phyloP scores from a whole-genome alignment of 2,329 filamentous ascomycete species.

The Neofusicoccum cordaticola region DNA sequence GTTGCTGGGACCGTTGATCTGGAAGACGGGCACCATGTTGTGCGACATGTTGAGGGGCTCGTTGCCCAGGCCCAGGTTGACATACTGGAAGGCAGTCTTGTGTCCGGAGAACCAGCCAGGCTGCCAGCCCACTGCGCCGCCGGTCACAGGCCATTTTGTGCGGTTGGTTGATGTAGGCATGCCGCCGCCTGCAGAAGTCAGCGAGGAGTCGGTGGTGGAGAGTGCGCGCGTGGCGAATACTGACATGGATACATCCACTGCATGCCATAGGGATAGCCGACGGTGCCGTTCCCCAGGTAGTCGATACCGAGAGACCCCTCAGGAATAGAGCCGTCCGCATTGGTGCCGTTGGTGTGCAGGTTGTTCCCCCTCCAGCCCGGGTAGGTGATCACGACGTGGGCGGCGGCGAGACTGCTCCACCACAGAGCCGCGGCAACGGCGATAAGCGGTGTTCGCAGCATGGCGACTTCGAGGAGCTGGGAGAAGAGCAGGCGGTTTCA shows the following conservation, averaged over 20 bases:
- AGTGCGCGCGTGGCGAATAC: conserved; percentile 34
- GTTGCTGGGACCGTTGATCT: conserved; percentile 78
- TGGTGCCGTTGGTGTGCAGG: conserved; percentile 69
- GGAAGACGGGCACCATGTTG: conserved; percentile 75
- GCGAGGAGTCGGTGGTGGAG: background rate
- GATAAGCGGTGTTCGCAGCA: background rate
- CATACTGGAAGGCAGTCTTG: conserved; percentile 74
- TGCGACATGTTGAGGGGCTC: conserved; percentile 85
- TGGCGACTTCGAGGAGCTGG: background rate
- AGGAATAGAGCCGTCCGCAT: conserved; percentile 38
- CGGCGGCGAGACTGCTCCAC: conserved; percentile 48
- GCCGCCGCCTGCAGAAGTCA: conserved; percentile 67
- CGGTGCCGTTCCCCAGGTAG: conserved; percentile 36
- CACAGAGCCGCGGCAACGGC: conserved; percentile 13
- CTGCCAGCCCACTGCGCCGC: conserved; percentile 85
- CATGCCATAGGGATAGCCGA: conserved; percentile 77
- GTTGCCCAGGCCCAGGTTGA: conserved; percentile 85
- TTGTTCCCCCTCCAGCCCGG: conserved; percentile 87
- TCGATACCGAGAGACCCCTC: conserved; percentile 46
- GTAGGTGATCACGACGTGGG: conserved; percentile 83
- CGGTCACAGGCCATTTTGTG: conserved; percentile 84
- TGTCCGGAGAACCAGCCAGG: conserved; percentile 97
- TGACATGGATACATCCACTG: conserved; percentile 94
- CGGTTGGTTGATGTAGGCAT: conserved; percentile 74
- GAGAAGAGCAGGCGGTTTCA: background rate